Conservation (phyloP, 2,329 filamentous ascomycete genomes). For the Calonectria crousiana region DNA sequence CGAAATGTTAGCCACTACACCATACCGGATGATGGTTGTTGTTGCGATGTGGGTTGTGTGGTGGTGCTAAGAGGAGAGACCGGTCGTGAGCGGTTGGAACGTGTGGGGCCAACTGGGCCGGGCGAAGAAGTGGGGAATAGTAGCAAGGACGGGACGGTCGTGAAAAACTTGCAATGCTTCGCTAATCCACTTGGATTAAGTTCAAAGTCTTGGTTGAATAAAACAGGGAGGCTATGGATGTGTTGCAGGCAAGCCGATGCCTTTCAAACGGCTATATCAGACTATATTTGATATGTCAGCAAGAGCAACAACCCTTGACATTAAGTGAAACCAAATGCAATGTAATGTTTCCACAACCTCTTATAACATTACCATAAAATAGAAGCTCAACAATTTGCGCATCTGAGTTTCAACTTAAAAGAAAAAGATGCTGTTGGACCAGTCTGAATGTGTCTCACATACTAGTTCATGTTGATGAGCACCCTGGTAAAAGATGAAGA, state of each 20-base stretch:
- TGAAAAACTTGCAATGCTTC: not conserved
- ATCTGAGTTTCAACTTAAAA: not conserved
- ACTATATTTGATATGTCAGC: not conserved
- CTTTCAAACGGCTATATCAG: not conserved
- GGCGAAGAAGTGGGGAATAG: not conserved
- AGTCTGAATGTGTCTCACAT: not conserved
- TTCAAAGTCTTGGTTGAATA: not conserved
- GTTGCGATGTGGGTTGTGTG: not conserved
- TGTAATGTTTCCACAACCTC: too few species aligned
- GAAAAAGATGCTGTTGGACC: not conserved
- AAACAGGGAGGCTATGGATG: not conserved
- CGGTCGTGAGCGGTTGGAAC: not conserved
- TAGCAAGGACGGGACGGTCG: not conserved
- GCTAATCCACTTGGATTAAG: not conserved
- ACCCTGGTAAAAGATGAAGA: not conserved
- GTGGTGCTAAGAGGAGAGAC: not conserved
- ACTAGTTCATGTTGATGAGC: too few species aligned
- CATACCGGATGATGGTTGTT: conserved; percentile 39
- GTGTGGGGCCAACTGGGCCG: not conserved
- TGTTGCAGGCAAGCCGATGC: not conserved
- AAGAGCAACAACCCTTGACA: not conserved
- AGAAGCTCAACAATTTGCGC: not conserved
- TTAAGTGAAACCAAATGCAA: too few species aligned
- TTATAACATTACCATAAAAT: not conserved
- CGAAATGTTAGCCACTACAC: conserved; percentile 47